Evolutionary conservation across 1,139 yeast species (phyloP).

Genomic region (Scheffersomyces cryptocercus): DNA sequence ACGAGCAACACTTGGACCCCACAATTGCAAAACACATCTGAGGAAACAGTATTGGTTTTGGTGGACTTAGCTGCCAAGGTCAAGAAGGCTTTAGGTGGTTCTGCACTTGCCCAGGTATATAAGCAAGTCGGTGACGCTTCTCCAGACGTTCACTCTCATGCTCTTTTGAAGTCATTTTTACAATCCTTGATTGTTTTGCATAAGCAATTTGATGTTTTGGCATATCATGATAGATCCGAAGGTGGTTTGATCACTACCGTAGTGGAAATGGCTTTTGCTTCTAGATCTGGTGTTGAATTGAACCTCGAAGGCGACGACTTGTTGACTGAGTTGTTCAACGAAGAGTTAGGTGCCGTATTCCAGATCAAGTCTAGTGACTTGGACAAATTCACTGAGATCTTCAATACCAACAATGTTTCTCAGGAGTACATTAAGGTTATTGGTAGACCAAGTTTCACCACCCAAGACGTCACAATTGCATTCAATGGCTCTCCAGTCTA

Average conservation of each 20-base stretch:
- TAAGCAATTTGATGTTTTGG: constrained; percentile 63
- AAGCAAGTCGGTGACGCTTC: constrained; percentile 79
- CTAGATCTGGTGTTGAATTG: constrained; percentile 71
- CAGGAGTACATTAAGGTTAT: constrained; percentile 54
- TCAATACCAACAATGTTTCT: constrained; percentile 60
- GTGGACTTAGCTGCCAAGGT: constrained; percentile 75
- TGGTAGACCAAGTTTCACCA: constrained; percentile 62
- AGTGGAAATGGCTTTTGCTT: constrained; percentile 96
- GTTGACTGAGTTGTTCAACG: constrained; percentile 72
- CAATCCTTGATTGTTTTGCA: constrained; percentile 72
- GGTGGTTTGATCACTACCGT: constrained; percentile 91
- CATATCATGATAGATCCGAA: constrained; percentile 96
- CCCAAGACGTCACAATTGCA: constrained; percentile 51
- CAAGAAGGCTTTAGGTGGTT: constrained; percentile 77
- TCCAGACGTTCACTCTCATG: constrained; percentile 79
- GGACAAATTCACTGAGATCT: constrained; percentile 54
- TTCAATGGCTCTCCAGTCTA: constrained; percentile 51
- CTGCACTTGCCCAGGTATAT: constrained; percentile 93
- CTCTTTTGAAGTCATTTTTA: constrained; percentile 66
- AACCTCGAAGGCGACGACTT: constrained; percentile 29
- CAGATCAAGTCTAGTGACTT: constrained; percentile 64
- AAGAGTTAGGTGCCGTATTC: constrained; percentile 96
- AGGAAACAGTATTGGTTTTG: constrained; percentile 65
- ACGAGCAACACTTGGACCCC: constrained; percentile 97
- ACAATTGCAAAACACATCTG: constrained; percentile 50